Evolutionary conservation across 2,329 filamentous ascomycete species (phyloP).

Genomic region (Cladosporium sp.): DNA sequence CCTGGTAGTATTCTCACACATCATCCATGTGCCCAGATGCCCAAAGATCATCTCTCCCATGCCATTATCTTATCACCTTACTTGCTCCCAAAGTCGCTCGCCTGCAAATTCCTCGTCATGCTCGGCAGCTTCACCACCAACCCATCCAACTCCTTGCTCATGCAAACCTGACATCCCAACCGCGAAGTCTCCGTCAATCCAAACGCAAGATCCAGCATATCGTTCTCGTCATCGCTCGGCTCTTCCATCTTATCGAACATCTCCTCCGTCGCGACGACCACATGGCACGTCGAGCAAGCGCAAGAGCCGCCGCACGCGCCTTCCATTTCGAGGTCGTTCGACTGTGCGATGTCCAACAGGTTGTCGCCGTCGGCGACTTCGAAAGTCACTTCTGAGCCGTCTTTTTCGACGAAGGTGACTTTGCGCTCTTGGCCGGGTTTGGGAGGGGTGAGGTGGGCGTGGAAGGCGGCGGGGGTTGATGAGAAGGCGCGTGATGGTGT

Average conservation of each 20-base stretch:
- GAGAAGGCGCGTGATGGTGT: slow-evolving; percentile 57
- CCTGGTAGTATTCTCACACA: background rate
- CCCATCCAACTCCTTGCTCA: slow-evolving; percentile 88
- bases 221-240: slow-evolving; percentile 61
- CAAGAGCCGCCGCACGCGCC: slow-evolving; percentile 92
- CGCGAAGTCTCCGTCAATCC: slow-evolving; percentile 82
- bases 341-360: slow-evolving; percentile 90
- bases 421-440: slow-evolving; percentile 89
- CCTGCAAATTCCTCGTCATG: slow-evolving; percentile 95
- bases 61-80: slow-evolving; percentile 16
- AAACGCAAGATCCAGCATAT: slow-evolving; percentile 89
- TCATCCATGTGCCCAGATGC: background rate
- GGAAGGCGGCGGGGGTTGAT: slow-evolving; percentile 58
- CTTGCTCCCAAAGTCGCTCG: slow-evolving; percentile 73
- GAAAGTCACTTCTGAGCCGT: slow-evolving; percentile 72
- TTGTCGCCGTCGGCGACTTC: slow-evolving; percentile 86
- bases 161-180: slow-evolving; percentile 85
- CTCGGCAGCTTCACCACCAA: slow-evolving; percentile 79
- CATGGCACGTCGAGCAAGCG: slow-evolving; percentile 90
- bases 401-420: slow-evolving; percentile 93
- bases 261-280: slow-evolving; percentile 73
- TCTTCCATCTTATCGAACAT: slow-evolving; percentile 50
- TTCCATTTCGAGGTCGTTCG: slow-evolving; percentile 96
- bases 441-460: slow-evolving; percentile 80
- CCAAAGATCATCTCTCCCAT: background rate